Percentiles rank a stretch among this genome's conserved stretches.
phyloP scores from a whole-genome alignment of 805 yeast species.

The Babjeviella inositovora region DNA sequence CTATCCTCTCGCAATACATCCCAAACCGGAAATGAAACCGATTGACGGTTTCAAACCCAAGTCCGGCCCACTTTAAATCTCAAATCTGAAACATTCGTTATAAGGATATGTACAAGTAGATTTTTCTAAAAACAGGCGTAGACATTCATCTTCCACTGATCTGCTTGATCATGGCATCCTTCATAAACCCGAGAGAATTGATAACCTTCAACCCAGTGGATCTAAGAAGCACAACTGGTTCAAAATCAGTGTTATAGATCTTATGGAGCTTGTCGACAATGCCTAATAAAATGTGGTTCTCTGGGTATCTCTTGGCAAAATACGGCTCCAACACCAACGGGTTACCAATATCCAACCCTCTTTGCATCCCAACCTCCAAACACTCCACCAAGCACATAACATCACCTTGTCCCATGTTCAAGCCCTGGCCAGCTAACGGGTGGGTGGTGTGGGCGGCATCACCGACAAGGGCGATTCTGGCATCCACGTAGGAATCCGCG shows the following conservation, averaged over 20 bases:
- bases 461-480: conserved; percentile 84
- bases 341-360: conserved; percentile 85
- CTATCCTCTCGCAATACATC: too few relatives aligned
- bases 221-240: conserved; percentile 62
- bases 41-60: too few relatives aligned
- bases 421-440: conserved; percentile 95
- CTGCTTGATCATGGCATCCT: conserved; percentile 50
- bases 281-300: conserved; percentile 69
- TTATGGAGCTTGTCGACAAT: conserved; percentile 88
- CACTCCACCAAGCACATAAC: conserved; percentile 58
- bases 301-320: conserved; percentile 68
- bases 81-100: too few relatives aligned
- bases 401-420: conserved; percentile 95
- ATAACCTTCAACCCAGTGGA: conserved; percentile 61
- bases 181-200: conserved; percentile 47
- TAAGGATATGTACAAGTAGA: conserved; percentile 15
- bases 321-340: conserved; percentile 72
- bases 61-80: too few relatives aligned
- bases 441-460: conserved; percentile 98
- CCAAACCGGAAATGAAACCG: too few relatives aligned
- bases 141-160: conserved; percentile 3
- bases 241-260: conserved; percentile 56
- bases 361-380: conserved; percentile 46
- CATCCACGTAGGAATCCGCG: conserved; percentile 76
- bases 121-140: conserved; percentile 24